Evolutionary conservation across 345 rosid species (phyloP).

Genomic region (Psidium friedrichsthalianum): DNA sequence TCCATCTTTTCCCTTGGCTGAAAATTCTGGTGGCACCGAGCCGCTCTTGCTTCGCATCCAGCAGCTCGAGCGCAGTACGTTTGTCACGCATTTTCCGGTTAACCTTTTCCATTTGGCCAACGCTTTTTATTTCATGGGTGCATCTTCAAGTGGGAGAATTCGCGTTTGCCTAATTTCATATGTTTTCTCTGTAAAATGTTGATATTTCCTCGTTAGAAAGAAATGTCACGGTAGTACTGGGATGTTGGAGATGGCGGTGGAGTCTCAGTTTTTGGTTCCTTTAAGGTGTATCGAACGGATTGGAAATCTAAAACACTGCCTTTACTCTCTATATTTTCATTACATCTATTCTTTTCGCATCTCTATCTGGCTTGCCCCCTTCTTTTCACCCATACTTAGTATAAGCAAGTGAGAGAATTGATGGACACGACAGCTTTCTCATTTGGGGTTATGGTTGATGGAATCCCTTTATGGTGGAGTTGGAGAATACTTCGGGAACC

Average conservation of each 20-base stretch:
- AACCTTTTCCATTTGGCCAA: no score
- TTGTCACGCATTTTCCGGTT: no score
- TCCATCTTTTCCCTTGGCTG: constrained; percentile 37
- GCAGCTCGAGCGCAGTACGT: constrained; percentile 59
- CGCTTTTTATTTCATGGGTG: no score
- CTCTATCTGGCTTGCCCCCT: background rate
- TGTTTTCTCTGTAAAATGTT: no score
- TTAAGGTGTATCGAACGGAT: background rate
- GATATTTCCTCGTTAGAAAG: no score
- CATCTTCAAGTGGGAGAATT: no score
- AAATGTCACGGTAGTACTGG: no score
- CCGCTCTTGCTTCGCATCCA: constrained; percentile 43
- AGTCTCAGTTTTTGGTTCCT: background rate
- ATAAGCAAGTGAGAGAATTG: background rate
- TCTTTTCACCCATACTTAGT: background rate
- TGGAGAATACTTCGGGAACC: no score
- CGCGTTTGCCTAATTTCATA: no score
- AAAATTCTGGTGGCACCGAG: constrained; percentile 22
- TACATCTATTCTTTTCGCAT: background rate
- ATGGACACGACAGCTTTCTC: background rate
- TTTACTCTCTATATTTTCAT: background rate
- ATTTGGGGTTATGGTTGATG: background rate
- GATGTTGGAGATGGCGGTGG: no score
- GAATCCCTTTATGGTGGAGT: background rate
- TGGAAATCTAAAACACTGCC: background rate